These are phyloP conservation scores for Exserohilum rostratum DNA, from an alignment of 2,329 filamentous ascomycete genomes.

Conservation along the genomic window DNA sequence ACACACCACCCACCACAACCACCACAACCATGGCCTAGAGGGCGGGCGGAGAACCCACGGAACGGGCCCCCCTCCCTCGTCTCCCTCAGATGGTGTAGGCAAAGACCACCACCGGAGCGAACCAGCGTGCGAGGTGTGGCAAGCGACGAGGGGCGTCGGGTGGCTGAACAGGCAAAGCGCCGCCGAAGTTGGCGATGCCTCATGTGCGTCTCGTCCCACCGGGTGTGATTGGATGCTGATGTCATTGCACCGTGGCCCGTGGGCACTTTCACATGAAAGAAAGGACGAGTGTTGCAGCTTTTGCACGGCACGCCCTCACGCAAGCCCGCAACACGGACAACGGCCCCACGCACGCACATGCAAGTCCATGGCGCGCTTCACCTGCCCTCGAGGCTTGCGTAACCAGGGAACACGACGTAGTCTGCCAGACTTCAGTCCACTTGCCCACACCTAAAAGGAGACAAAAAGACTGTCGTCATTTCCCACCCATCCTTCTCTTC, in stretches of 20 bases:
- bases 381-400: slow-evolving; percentile 16
- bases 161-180: background rate
- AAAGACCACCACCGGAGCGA: no score
- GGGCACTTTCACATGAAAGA: slow-evolving; percentile 22
- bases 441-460: background rate
- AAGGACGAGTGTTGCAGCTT: background rate
- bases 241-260: slow-evolving; percentile 15
- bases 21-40: no score
- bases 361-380: slow-evolving; percentile 17
- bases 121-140: background rate
- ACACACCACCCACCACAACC: no score
- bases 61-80: no score
- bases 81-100: no score
- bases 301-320: background rate
- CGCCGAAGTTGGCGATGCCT: background rate
- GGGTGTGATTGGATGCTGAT: slow-evolving; percentile 13
- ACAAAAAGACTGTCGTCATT: background rate
- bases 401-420: slow-evolving; percentile 2
- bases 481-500: background rate
- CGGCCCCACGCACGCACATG: slow-evolving; percentile 20
- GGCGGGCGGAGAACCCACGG: no score
- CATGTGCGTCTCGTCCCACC: slow-evolving; percentile 1
- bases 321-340: slow-evolving; percentile 12
- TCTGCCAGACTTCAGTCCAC: background rate
- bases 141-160: background rate